Conservation (phyloP, 768 basidiomycete genomes). For the Rhodotorula paludigena region DNA sequence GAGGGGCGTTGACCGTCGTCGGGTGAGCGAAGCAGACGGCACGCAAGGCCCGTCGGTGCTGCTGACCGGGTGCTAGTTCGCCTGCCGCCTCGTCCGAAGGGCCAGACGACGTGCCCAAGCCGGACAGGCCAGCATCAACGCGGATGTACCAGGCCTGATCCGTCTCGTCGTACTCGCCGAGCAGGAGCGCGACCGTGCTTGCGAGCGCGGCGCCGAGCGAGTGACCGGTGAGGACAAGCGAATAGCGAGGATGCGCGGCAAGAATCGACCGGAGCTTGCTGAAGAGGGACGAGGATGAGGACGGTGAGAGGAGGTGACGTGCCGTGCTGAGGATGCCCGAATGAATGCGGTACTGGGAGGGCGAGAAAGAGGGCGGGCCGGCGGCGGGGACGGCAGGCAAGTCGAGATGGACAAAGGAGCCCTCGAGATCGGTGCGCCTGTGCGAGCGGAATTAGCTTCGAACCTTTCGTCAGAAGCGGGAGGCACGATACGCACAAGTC, state of each 20-base stretch:
- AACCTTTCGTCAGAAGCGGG: background rate
- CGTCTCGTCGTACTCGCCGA: conserved; percentile 10
- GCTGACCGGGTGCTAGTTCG: no score
- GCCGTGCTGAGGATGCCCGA: conserved; percentile 27
- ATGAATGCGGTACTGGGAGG: conserved; percentile 16
- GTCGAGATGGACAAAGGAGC: conserved; percentile 9
- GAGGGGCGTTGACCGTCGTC: conserved; percentile 21
- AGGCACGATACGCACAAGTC: conserved; percentile 14
- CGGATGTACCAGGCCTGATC: background rate
- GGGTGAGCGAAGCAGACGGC: conserved; percentile 35
- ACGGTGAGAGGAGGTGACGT: conserved; percentile 11
- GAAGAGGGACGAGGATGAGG: conserved; percentile 5
- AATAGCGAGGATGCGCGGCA: conserved; percentile 19
- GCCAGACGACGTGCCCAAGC: no score
- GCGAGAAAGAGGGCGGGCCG: background rate
- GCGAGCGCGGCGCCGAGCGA: conserved; percentile 33
- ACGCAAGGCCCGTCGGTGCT: conserved; percentile 14
- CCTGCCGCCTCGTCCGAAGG: no score
- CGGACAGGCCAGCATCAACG: background rate
- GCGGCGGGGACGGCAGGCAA: background rate
- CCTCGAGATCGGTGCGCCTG: conserved; percentile 34
- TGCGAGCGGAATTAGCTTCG: no score
- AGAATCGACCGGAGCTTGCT: conserved; percentile 9
- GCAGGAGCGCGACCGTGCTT: conserved; percentile 18
- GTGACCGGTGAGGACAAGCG: conserved; percentile 32